Base-by-base conservation (phyloP, 805 yeast species). In the Ascoidea rubescens region DNA sequence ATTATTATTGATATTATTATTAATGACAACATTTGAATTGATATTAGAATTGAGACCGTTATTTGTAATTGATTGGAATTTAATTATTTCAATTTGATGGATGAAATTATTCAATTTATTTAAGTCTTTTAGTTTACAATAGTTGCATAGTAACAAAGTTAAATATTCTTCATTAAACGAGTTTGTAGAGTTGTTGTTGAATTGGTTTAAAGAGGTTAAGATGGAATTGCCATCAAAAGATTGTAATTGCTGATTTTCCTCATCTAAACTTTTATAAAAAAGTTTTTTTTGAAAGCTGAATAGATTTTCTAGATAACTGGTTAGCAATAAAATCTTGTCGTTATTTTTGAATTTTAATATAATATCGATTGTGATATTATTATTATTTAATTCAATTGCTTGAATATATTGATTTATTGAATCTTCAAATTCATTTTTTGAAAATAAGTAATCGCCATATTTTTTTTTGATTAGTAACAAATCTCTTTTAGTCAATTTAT, bases 371-470 rank as follows among this genome's bases (percentile, higher is more conserved):
- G 50, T 54, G 32, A 32, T 47, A 21, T 52, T 49, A 43, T 49
- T 54, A 5, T 48, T 45, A 21, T 53, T 28, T 5, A 63, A 64
- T 32, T 67, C 69, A n/a, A 79, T 61, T 4, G 81, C 75, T 30
- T 70, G 74, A n/a, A 84, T 74, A 60, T 82, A 93, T 56, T 85
- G 83, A n/a, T 75, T 72, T 56, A 88, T 78, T 0, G 98, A 86
- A 6, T 78, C 87, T 3, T 77, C 78, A 46, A 69, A 76, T 48
- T 83, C 84, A 44, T 78, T 84, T 57, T 77, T 80, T 1, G 74
- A 74, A 60, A 82, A 90, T 1, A 87, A 71, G 60, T 71, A 77
- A 56, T 87, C 90, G 5, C 87, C 99, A 61, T 80, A 86, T 47
- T 73, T 69, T 56, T 73, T 76, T 56, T 76, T 73, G 31, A 80